Percentiles rank a stretch among this genome's conserved stretches.
phyloP scores from a whole-genome alignment of 2,329 filamentous ascomycete genomes.

The Diplodia corticola region DNA sequence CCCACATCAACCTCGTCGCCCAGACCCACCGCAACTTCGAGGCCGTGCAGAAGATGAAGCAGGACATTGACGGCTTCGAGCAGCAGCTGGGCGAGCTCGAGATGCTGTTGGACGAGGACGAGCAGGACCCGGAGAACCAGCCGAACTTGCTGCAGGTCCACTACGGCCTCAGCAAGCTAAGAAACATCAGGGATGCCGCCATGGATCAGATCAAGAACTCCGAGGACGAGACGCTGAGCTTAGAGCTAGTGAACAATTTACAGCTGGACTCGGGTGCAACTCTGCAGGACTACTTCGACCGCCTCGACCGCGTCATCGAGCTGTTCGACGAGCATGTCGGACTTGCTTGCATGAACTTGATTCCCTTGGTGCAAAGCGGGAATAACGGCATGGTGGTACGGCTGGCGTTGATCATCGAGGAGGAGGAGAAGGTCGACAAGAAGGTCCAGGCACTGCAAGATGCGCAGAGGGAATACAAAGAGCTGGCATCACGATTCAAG shows the following conservation, averaged over 20 bases:
- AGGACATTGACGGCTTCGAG: slow-evolving; percentile 84
- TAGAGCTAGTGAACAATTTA: slow-evolving; percentile 82
- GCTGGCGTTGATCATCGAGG: slow-evolving; percentile 87
- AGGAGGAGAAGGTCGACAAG: slow-evolving; percentile 94
- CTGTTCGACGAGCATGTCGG: slow-evolving; percentile 97
- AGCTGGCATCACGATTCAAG: slow-evolving; percentile 90
- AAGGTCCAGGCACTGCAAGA: slow-evolving; percentile 89
- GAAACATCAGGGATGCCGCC: slow-evolving; percentile 93
- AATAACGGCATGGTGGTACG: slow-evolving; percentile 89
- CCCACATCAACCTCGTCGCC: slow-evolving; percentile 85
- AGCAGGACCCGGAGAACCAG: slow-evolving; percentile 83
- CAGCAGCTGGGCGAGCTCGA: slow-evolving; percentile 74
- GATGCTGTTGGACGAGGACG: slow-evolving; percentile 76
- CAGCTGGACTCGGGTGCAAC: slow-evolving; percentile 68
- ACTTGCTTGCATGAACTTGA: slow-evolving; percentile 83
- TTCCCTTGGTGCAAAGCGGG: slow-evolving; percentile 80
- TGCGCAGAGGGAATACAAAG: slow-evolving; percentile 91
- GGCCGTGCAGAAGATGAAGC: slow-evolving; percentile 89
- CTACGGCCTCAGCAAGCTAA: slow-evolving; percentile 85
- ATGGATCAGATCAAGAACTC: slow-evolving; percentile 84
- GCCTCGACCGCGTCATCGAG: slow-evolving; percentile 82
- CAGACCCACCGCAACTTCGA: slow-evolving; percentile 97
- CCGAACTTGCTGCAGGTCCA: slow-evolving; percentile 87
- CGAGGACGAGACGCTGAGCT: slow-evolving; percentile 75
- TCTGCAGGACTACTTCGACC: slow-evolving; percentile 83